phyloP scores from a whole-genome alignment of 2,329 filamentous ascomycete genomes.

The Zymoseptoria ardabiliae region DNA sequence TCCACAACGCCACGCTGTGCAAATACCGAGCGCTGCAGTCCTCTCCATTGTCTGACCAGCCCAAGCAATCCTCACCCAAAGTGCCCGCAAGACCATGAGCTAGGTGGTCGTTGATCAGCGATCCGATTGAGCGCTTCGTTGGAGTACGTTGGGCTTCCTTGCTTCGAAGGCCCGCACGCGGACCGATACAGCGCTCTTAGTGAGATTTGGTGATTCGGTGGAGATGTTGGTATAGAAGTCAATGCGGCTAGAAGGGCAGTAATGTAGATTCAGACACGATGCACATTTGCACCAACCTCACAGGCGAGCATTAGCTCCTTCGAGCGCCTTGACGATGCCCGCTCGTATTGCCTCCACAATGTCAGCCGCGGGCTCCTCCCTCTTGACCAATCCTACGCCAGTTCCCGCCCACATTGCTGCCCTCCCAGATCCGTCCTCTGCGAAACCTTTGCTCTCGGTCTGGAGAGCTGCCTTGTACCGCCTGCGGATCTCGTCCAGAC shows the following conservation, averaged over 20 bases:
- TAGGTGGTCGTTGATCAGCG: no score
- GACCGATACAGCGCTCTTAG: no score
- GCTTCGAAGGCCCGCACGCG: no score
- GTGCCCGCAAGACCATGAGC: no score
- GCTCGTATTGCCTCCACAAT: constrained; percentile 45
- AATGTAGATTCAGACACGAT: not conserved
- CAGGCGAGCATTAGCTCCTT: constrained; percentile 7
- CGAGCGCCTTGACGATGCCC: constrained; percentile 28
- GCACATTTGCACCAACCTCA: not conserved
- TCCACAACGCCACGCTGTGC: no score
- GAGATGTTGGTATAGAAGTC: no score
- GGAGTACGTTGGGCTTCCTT: no score
- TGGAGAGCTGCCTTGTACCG: constrained; percentile 42
- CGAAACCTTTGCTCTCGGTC: constrained; percentile 41
- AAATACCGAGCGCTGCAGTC: no score
- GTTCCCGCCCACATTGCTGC: constrained; percentile 55
- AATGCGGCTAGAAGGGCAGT: not conserved
- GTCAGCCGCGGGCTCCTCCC: constrained; percentile 42
- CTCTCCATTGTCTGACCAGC: no score
- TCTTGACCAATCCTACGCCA: constrained; percentile 51
- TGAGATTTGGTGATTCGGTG: no score
- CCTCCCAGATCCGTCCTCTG: constrained; percentile 42
- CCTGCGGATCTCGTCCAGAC: constrained; percentile 36
- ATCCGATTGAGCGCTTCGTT: no score
- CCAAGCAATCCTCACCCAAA: no score